phyloP scores from a whole-genome alignment of 2,329 filamentous ascomycete genomes.

The Graphilbum sp. region DNA sequence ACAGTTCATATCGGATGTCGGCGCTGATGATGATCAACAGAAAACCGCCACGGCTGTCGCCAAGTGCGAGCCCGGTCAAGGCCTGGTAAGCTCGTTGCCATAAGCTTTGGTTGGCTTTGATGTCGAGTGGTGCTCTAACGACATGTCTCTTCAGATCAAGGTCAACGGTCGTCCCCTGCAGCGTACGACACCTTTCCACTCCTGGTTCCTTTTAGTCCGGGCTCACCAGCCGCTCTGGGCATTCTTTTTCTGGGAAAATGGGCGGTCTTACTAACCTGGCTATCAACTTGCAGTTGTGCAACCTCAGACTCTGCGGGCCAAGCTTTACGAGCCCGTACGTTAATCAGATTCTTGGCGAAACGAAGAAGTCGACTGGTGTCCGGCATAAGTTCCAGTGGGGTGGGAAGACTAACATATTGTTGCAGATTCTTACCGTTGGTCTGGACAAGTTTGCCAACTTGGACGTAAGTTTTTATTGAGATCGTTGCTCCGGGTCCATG shows the following conservation, averaged over 20 bases:
- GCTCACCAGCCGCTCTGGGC: no score
- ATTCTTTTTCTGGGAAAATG: no score
- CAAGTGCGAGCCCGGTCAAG: conserved; percentile 57
- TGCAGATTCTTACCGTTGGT: conserved; percentile 73
- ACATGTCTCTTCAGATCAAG: conserved; percentile 39
- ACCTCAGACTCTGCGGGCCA: conserved; percentile 10
- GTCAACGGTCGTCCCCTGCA: conserved; percentile 90
- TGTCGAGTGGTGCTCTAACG: not conserved
- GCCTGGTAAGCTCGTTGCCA: conserved; percentile 49
- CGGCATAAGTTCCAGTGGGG: no score
- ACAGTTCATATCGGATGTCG: not conserved
- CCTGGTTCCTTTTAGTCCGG: no score
- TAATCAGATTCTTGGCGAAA: no score
- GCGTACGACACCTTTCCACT: conserved; percentile 5
- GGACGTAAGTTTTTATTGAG: conserved; percentile 42
- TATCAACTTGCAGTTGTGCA: conserved; percentile 8
- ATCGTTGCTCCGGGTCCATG: no score
- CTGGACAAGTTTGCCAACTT: conserved; percentile 62
- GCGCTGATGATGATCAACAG: conserved; percentile 13
- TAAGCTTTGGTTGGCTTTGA: no score
- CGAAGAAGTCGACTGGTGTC: not conserved
- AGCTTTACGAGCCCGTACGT: conserved; percentile 81
- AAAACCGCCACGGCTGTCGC: conserved; percentile 80
- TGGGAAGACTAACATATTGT: no score
- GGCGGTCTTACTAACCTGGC: conserved; percentile 3